These are phyloP conservation scores for Pachyrhizus erosus DNA, from an alignment of 306 rosid genomes.

Conservation along the genomic window DNA sequence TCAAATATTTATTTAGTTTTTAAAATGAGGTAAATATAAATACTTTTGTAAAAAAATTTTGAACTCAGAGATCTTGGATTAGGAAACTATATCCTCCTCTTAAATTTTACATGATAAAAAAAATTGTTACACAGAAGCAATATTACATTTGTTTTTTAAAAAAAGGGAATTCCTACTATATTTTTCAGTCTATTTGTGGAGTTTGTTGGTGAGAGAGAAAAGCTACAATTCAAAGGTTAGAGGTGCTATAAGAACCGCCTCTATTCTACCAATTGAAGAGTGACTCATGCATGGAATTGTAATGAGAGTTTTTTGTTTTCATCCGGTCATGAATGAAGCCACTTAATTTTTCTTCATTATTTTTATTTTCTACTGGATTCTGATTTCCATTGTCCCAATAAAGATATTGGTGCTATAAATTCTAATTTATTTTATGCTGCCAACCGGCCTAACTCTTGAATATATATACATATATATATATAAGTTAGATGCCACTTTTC, in stretches of 20 bases:
- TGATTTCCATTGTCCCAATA: constrained; percentile 29
- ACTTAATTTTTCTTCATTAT: background rate
- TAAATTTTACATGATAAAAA: no score
- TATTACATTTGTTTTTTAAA: background rate
- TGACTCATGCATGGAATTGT: constrained; percentile 26
- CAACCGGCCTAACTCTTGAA: constrained; percentile 41
- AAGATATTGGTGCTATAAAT: background rate
- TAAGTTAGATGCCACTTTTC: constrained; percentile 33
- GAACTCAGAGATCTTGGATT: no score
- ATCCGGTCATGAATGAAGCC: no score
- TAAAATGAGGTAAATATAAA: no score
- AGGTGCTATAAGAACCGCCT: background rate
- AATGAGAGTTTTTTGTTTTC: background rate
- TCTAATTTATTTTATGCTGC: constrained; percentile 37
- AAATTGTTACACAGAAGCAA: background rate
- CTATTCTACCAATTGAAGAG: background rate
- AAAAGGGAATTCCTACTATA: background rate
- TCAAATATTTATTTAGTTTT: no score
- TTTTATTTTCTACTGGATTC: background rate
- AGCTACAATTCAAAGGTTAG: background rate
- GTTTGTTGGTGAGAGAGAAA: background rate
- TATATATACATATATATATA: background rate
- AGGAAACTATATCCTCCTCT: no score
- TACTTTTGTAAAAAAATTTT: no score
- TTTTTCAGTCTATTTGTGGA: background rate